Conservation (phyloP, 202 grass and related monocot species). For the Schoenoplectus triqueter region DNA sequence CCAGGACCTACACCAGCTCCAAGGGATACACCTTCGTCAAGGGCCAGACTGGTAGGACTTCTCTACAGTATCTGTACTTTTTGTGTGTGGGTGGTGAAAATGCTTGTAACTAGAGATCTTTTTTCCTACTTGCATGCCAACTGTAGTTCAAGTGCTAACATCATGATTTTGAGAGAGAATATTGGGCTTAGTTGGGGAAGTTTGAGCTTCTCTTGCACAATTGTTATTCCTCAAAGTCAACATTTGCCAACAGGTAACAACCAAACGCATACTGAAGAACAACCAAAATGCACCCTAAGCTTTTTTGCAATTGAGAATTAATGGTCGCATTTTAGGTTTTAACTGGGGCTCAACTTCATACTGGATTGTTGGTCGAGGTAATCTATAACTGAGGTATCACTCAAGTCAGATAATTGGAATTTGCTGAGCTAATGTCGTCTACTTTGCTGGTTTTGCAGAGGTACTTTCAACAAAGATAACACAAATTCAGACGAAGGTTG, state of each 20-base stretch:
- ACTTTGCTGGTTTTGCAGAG: conserved; percentile 58
- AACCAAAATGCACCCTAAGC: background rate
- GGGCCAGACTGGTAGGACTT: conserved; percentile 79
- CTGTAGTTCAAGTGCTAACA: conserved; percentile 2
- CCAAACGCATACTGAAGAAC: too few species aligned
- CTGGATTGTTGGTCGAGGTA: background rate
- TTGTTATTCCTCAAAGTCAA: background rate
- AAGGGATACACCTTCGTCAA: conserved; percentile 90
- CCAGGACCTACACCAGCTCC: conserved; percentile 79
- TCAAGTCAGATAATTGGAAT: background rate
- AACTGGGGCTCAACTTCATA: background rate
- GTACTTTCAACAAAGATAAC: conserved; percentile 78
- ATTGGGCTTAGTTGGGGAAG: background rate
- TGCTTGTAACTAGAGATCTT: background rate
- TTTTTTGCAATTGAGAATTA: conserved; percentile 32
- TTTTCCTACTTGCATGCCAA: background rate
- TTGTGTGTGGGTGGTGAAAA: background rate
- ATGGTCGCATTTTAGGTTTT: background rate
- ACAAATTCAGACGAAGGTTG: conserved; percentile 58
- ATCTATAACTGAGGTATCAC: background rate
- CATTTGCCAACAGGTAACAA: background rate
- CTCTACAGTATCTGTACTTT: background rate
- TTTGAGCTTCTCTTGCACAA: background rate
- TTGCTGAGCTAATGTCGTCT: background rate
- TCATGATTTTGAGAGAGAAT: background rate